These are phyloP conservation scores for Aspergillus tamarii DNA, from an alignment of 2,329 filamentous ascomycete species.

Conservation along the genomic window DNA sequence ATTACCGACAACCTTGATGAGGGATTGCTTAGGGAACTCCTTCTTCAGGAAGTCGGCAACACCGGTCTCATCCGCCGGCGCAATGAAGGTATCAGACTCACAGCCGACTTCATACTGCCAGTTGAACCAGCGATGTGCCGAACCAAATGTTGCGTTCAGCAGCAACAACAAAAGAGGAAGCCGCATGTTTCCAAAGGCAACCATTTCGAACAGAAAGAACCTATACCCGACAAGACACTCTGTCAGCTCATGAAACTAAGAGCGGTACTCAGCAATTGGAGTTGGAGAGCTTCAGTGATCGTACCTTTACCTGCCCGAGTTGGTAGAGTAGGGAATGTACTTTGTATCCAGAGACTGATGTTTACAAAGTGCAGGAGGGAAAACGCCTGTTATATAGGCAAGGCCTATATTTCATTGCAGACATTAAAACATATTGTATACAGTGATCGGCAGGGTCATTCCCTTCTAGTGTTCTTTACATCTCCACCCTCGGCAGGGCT, in stretches of 20 bases:
- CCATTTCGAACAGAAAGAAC: not conserved
- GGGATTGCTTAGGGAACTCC: conserved; percentile 16
- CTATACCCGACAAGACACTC: not conserved
- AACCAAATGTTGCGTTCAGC: conserved; percentile 2
- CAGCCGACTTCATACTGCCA: conserved; percentile 25
- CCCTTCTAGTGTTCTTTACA: not conserved
- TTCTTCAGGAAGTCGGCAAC: conserved; percentile 17
- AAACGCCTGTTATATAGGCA: not conserved
- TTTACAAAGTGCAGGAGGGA: not conserved
- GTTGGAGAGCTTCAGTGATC: not conserved
- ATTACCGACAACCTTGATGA: conserved; percentile 24
- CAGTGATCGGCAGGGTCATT: conserved; percentile 1
- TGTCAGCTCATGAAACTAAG: not conserved
- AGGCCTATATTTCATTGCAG: not conserved
- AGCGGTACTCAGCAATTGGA: not conserved
- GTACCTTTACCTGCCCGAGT: not conserved
- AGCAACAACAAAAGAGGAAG: conserved; percentile 1
- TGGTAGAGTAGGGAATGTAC: not conserved
- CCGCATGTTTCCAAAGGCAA: not conserved
- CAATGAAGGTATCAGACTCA: conserved; percentile 19
- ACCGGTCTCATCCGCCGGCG: conserved; percentile 17
- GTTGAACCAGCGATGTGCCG: conserved; percentile 22
- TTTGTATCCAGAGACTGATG: not conserved
- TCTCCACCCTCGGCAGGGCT: not conserved
- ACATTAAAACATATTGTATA: not conserved